phyloP scores from a whole-genome alignment of 2,329 filamentous ascomycete species.

The Cladophialophora chaetospira region DNA sequence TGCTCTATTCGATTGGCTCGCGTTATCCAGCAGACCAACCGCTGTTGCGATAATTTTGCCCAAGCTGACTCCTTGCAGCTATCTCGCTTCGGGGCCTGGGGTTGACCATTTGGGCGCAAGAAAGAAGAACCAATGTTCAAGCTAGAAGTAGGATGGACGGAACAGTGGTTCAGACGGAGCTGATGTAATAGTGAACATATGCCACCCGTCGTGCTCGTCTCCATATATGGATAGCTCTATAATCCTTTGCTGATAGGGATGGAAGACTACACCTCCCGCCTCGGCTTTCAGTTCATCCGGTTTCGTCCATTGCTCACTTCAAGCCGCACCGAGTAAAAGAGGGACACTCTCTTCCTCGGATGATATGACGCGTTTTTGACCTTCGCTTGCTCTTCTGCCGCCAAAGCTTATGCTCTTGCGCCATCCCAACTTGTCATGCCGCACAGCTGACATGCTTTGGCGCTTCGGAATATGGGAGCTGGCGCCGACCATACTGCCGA shows the following conservation, averaged over 20 bases:
- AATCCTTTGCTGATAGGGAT: conserved; percentile 3
- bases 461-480: conserved; percentile 25
- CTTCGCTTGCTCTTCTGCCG: neutral
- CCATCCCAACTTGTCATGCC: neutral
- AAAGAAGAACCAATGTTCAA: neutral
- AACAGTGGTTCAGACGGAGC: neutral
- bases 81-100: conserved; percentile 12
- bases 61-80: neutral
- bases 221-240: neutral
- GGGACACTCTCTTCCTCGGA: conserved; percentile 19
- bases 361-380: neutral
- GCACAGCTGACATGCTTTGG: conserved; percentile 8
- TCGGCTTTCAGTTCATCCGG: neutral
- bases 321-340: conserved; percentile 14
- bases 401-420: neutral
- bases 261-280: neutral
- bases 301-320: conserved; percentile 1
- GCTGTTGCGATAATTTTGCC: neutral
- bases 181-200: neutral
- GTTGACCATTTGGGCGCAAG: neutral
- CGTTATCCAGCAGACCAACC: neutral
- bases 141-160: neutral
- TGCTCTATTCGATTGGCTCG: neutral
- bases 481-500: conserved; percentile 25
- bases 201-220: neutral